Conservation (phyloP, 306 rosid genomes). For the Gillenia trifoliata region DNA sequence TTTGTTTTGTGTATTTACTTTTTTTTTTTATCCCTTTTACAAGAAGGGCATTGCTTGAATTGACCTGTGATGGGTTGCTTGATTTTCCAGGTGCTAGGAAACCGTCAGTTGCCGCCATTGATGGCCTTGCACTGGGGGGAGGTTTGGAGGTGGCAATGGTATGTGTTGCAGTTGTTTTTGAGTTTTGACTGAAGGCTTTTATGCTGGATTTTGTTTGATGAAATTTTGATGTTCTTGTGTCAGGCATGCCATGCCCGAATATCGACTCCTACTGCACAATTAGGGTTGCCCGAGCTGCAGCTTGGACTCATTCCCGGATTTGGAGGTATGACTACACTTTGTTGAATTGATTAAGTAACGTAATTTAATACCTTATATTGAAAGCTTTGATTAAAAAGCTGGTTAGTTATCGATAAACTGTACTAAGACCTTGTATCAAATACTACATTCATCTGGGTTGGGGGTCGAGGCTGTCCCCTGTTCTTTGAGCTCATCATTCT, state of each 20-base stretch:
- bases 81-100: conserved; percentile 64
- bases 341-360: background rate
- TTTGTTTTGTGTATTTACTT: background rate
- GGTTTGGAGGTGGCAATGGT: conserved; percentile 98
- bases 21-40: background rate
- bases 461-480: background rate
- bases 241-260: conserved; percentile 88
- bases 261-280: conserved; percentile 83
- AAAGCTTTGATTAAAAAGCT: background rate
- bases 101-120: conserved; percentile 94
- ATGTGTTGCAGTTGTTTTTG: conserved; percentile 18
- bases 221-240: background rate
- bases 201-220: background rate
- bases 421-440: background rate
- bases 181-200: background rate
- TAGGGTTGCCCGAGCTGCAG: conserved; percentile 96
- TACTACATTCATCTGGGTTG: background rate
- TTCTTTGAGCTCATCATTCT: background rate
- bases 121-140: conserved; percentile 98
- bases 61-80: conserved; percentile 12
- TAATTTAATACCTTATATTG: background rate
- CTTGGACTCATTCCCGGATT: conserved; percentile 97
- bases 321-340: conserved; percentile 59
- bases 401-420: background rate
- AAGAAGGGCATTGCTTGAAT: background rate